Base-by-base conservation (phyloP, 2,329 filamentous ascomycete species). In the Sclerotinia sclerotiorum region DNA sequence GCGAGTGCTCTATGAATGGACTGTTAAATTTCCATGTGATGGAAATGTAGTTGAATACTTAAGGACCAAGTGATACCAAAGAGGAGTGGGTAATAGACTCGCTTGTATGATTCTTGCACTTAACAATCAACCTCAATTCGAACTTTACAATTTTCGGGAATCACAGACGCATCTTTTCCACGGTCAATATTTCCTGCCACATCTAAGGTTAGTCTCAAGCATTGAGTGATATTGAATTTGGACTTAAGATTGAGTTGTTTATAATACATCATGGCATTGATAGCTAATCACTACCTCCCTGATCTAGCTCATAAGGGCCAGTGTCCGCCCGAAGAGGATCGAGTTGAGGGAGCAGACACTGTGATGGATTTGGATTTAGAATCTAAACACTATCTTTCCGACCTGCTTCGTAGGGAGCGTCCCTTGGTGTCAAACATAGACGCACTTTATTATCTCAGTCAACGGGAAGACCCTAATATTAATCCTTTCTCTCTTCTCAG, bases 341-440 rank as follows among this genome's bases (percentile, higher is more conserved):
- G 17, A 21, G 32, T 42, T 39, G 35, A 64, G 35, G 35, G 7
- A 56, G 42, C 27, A 65, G 19, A 49, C 21, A 10, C 39, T 6
- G 21, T 17, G 51, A 46, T 46, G 1, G 24, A 55, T 56, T 48
- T 56, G 39, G 63, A 42, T 15, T n/a, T 56, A 17, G 49, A 27
- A 46, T 65, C 51, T 21, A 65, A 65, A 65, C 52, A 39, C 21
- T 56, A 42, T 52, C n/a, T 61, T 39, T 61, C 57, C 24, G 42
- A 21, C 19, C 21, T 64, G 2, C 10, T 52, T 15, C 27, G 21
- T 8, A 42, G 35, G 2, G 48, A 39, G 21, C 29, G 17, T 39
- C 27, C 39, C 7, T 19, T 21, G 11, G 57, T 15, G 6, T 29
- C 27, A 54, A n/a, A 27, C n/a, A 56, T 17, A 5, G 49, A 32